A percentile compares a stretch with the other conserved stretches of the same genome.
phyloP scores from a whole-genome alignment of 805 yeast species.

The Blastobotrys mokoenaii region DNA sequence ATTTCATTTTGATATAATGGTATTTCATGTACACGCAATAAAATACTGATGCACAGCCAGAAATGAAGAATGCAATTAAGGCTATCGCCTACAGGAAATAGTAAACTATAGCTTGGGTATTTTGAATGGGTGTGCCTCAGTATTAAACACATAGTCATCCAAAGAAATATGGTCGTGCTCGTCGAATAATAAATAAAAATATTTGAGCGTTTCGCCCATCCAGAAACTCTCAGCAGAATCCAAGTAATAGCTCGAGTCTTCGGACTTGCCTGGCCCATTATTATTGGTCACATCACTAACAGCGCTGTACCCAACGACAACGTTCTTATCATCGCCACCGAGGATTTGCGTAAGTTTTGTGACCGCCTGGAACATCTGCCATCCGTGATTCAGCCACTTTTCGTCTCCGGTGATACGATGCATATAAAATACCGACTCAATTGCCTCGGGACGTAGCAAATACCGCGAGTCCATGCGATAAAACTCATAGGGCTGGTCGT shows the following conservation, averaged over 20 bases:
- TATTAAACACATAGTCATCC: conserved; percentile 49
- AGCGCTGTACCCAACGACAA: conserved; percentile 31
- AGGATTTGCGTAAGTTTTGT: conserved; percentile 19
- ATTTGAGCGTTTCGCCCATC: conserved; percentile 89
- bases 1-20: neutral
- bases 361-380: conserved; percentile 36
- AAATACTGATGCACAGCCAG: neutral
- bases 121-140: conserved; percentile 54
- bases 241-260: conserved; percentile 43
- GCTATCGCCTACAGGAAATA: no score
- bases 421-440: conserved; percentile 52
- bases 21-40: no score
- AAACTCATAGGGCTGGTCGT: conserved; percentile 18
- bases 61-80: no score
- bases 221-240: conserved; percentile 57
- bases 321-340: conserved; percentile 24
- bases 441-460: conserved; percentile 51
- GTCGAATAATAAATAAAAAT: conserved; percentile 64
- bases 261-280: conserved; percentile 29
- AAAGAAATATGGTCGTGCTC: conserved; percentile 34
- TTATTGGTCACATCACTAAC: conserved; percentile 33
- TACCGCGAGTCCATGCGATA: conserved; percentile 28
- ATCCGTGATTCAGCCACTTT: conserved; percentile 48
- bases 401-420: conserved; percentile 54
- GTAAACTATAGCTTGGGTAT: neutral